Conservation (phyloP, 257 asterid genomes). For the Gardenia jasminoides region DNA sequence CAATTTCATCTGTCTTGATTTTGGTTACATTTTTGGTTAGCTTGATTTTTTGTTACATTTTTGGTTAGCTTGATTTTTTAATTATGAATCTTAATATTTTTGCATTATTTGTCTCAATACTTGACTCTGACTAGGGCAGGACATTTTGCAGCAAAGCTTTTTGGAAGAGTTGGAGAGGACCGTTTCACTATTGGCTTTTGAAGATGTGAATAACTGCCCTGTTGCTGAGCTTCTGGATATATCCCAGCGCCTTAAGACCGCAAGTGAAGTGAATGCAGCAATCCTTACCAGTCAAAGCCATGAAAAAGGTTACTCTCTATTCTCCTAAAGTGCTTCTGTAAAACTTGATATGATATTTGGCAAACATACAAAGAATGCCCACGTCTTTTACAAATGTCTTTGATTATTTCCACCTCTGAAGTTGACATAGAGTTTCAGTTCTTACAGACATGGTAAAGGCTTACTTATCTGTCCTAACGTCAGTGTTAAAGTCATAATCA, state of each 20-base stretch:
- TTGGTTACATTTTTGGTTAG: neutral
- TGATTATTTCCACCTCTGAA: neutral
- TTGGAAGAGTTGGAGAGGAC: slow-evolving; percentile 85
- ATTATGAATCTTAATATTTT: neutral
- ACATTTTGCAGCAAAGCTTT: slow-evolving; percentile 53
- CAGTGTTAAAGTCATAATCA: neutral
- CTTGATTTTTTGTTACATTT: neutral
- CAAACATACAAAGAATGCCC: neutral
- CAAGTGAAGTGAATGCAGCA: slow-evolving; percentile 84
- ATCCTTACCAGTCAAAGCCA: slow-evolving; percentile 86
- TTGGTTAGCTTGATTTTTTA: neutral
- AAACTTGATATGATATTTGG: neutral
- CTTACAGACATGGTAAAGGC: neutral
- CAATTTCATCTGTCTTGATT: neutral
- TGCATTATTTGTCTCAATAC: neutral
- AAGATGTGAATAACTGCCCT: slow-evolving; percentile 69
- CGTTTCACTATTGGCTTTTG: slow-evolving; percentile 75
- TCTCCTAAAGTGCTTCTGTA: neutral
- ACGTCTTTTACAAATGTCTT: neutral
- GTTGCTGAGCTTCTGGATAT: slow-evolving; percentile 64
- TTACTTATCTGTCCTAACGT: neutral
- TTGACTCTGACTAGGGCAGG: slow-evolving; percentile 4
- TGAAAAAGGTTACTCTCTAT: slow-evolving; percentile 65
- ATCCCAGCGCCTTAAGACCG: slow-evolving; percentile 81
- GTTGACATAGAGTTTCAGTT: neutral